These are phyloP conservation scores for Kewa caespitosa DNA, from an alignment of 179 eudicot genomes.

Conservation along the genomic window DNA sequence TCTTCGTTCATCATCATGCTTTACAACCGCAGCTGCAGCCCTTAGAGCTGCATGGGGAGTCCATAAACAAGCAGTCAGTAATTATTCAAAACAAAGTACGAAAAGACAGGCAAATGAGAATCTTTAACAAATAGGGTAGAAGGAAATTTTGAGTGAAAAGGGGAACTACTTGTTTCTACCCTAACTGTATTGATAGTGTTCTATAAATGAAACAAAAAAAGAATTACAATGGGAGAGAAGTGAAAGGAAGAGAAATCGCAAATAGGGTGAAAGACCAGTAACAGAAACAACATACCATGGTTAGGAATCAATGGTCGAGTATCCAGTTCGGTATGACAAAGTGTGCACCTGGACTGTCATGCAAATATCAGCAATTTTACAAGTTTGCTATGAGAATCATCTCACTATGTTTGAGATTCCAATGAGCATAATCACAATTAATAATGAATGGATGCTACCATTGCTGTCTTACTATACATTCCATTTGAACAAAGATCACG, in stretches of 20 bases:
- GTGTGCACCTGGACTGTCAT: conserved; percentile 72
- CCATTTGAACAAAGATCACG: not conserved
- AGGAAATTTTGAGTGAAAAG: not conserved
- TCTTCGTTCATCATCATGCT: conserved; percentile 76
- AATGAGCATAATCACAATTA: not conserved
- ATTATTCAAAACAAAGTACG: not conserved
- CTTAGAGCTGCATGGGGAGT: conserved; percentile 59
- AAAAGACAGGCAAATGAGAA: not conserved
- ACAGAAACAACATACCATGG: conserved; percentile 46
- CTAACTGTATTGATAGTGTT: not conserved
- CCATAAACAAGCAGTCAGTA: conserved; percentile 1
- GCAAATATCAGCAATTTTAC: conserved; percentile 22
- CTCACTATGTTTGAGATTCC: not conserved
- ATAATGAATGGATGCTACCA: conserved; percentile 5
- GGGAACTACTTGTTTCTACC: not conserved
- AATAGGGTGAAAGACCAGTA: not conserved
- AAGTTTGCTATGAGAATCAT: no score
- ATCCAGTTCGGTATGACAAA: conserved; percentile 71
- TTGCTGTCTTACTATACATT: not conserved
- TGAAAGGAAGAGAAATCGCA: not conserved
- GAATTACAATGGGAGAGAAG: not conserved
- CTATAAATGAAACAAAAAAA: not conserved
- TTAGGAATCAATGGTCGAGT: conserved; percentile 67
- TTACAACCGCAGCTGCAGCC: conserved; percentile 85
- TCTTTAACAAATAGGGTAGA: not conserved